Conservation (phyloP, 371 early-diverging fungal species). For the Rhizomucor pusillus region DNA sequence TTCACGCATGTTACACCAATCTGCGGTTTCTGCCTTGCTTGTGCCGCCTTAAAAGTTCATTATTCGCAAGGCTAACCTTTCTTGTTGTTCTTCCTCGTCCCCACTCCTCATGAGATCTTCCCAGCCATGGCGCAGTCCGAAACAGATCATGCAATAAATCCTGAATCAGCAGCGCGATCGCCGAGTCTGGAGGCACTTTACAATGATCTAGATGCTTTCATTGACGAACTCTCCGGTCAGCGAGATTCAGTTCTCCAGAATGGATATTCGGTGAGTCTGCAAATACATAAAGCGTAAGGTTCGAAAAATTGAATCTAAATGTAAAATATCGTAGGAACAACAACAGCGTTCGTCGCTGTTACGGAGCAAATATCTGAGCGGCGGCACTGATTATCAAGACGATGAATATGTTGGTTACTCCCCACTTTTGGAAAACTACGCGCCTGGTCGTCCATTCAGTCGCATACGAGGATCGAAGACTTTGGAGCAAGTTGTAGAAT, state of each 20-base stretch:
- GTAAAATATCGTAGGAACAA: neutral
- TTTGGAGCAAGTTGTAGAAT: neutral
- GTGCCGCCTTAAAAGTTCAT: no score
- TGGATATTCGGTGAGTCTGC: conserved; percentile 1
- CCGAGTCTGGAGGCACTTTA: conserved; percentile 19
- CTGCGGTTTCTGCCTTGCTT: no score
- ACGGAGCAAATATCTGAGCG: neutral
- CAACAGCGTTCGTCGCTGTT: no score
- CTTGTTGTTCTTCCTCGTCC: neutral
- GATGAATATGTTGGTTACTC: conserved; percentile 17
- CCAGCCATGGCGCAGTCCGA: conserved; percentile 2
- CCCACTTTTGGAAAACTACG: conserved; percentile 17
- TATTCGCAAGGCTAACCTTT: no score
- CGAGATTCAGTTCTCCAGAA: neutral
- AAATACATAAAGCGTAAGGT: no score
- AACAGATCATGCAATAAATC: neutral
- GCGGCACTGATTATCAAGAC: conserved; percentile 10
- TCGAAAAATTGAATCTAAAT: no score
- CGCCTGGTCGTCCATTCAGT: conserved; percentile 9
- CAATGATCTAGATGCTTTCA: conserved; percentile 20
- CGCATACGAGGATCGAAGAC: neutral
- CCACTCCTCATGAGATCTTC: neutral
- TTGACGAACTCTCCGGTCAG: conserved; percentile 18
- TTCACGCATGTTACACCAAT: no score
- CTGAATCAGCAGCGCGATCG: conserved; percentile 9